Evolutionary conservation across 2,329 filamentous ascomycete species (phyloP).

Genomic region (Trichoderma sp.): DNA sequence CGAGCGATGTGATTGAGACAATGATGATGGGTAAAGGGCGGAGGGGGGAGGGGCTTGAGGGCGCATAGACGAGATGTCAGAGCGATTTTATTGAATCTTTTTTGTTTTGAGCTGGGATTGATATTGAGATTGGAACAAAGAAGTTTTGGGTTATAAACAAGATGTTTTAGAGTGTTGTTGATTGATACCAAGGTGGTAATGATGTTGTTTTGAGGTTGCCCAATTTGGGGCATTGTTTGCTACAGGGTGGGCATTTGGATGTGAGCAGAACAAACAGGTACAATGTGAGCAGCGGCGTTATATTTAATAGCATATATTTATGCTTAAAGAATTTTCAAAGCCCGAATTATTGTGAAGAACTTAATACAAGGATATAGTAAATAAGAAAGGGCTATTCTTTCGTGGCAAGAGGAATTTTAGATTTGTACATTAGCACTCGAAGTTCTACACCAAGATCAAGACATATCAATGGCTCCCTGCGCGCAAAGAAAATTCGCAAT

Average conservation of each 20-base stretch:
- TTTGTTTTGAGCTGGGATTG: not conserved
- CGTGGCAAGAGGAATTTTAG: not conserved
- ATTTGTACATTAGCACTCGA: not conserved
- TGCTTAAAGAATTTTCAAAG: not conserved
- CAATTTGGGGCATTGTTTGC: not conserved
- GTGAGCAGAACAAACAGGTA: not conserved
- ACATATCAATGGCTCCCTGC: not conserved
- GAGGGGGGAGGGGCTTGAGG: not conserved
- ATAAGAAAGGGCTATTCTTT: not conserved
- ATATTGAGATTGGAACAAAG: not conserved
- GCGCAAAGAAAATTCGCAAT: not conserved
- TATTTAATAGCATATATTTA: not conserved
- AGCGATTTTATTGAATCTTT: not conserved
- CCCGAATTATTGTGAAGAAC: no score
- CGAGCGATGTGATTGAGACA: slow-evolving; percentile 30
- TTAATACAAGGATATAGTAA: not conserved
- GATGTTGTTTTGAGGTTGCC: not conserved
- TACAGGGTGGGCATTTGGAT: not conserved
- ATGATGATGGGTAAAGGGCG: slow-evolving; percentile 11
- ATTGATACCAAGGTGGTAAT: slow-evolving; percentile 12
- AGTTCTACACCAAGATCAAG: not conserved
- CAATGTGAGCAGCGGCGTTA: not conserved
- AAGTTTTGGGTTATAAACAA: not conserved
- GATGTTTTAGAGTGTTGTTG: not conserved
- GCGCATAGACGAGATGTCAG: not conserved